Evolutionary conservation across 345 rosid species (phyloP).

Genomic region (Camelina laxa): DNA sequence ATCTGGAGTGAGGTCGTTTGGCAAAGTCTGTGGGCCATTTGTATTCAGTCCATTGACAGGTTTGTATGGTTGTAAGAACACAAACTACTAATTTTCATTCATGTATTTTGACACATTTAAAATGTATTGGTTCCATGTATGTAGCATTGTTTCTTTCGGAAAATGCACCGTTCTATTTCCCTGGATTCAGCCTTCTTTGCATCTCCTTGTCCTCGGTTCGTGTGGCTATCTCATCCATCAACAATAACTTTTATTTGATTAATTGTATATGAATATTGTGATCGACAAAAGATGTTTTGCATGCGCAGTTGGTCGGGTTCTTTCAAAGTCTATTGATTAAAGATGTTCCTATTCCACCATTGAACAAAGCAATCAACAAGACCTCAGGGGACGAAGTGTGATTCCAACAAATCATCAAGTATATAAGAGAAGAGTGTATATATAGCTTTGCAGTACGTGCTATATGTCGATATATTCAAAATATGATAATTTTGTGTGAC

Average conservation of each 20-base stretch:
- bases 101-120: background rate
- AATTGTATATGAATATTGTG: background rate
- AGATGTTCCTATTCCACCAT: conserved; percentile 38
- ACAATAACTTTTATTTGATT: background rate
- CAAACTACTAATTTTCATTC: background rate
- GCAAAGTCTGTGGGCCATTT: conserved; percentile 69
- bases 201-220: conserved; percentile 59
- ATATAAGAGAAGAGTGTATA: background rate
- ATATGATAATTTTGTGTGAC: too few relatives aligned
- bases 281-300: background rate
- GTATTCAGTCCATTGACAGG: conserved; percentile 92
- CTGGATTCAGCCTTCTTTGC: conserved; percentile 83
- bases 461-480: too few relatives aligned
- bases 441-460: background rate
- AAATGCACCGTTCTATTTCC: conserved; percentile 76
- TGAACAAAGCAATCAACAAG: conserved; percentile 21
- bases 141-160: conserved; percentile 85
- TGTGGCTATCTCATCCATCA: conserved; percentile 22
- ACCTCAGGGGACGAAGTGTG: conserved; percentile 26
- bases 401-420: conserved; percentile 12
- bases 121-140: background rate
- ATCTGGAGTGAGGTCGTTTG: conserved; percentile 72
- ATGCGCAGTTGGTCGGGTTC: conserved; percentile 71
- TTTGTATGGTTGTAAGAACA: conserved; percentile 11
- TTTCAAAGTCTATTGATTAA: conserved; percentile 67